Conservation (phyloP, 495 filamentous ascomycete genomes). For the Xylaria grammica region DNA sequence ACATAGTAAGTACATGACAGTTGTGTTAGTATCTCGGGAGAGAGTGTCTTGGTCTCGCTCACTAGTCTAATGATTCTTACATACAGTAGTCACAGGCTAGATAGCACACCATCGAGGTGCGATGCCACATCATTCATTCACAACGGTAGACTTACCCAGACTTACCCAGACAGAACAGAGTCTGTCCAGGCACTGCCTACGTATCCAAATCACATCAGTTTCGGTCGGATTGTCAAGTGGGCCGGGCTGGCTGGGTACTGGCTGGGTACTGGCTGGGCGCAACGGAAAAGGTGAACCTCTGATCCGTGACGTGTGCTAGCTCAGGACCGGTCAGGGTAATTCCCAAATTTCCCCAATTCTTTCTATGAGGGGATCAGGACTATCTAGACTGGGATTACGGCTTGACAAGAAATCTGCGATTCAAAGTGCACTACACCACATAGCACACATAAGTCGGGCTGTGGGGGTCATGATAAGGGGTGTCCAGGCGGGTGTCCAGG, state of each 20-base stretch:
- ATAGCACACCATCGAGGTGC: background rate
- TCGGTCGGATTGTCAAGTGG: background rate
- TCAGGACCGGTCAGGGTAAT: conserved; percentile 2
- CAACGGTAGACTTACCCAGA: too few relatives aligned
- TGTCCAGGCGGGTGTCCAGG: background rate
- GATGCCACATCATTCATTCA: conserved; percentile 8
- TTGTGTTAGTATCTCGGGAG: too few relatives aligned
- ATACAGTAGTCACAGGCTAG: background rate
- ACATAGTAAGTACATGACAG: too few relatives aligned
- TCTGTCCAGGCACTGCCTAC: too few relatives aligned
- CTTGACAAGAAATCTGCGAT: conserved; percentile 1
- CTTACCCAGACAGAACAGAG: too few relatives aligned
- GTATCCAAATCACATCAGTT: conserved; percentile 9
- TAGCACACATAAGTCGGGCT: conserved; percentile 1
- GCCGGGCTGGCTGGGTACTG: background rate
- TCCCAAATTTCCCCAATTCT: background rate
- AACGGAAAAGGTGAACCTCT: conserved; percentile 4
- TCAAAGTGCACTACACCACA: too few relatives aligned
- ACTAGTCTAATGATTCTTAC: too few relatives aligned
- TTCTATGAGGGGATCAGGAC: background rate
- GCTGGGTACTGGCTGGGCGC: background rate
- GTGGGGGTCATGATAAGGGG: conserved; percentile 21
- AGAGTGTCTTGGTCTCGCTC: too few relatives aligned
- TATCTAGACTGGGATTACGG: background rate
- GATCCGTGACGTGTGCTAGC: conserved; percentile 8